Conservation (phyloP, 257 asterid genomes). For the Voacanga thouarsii region DNA sequence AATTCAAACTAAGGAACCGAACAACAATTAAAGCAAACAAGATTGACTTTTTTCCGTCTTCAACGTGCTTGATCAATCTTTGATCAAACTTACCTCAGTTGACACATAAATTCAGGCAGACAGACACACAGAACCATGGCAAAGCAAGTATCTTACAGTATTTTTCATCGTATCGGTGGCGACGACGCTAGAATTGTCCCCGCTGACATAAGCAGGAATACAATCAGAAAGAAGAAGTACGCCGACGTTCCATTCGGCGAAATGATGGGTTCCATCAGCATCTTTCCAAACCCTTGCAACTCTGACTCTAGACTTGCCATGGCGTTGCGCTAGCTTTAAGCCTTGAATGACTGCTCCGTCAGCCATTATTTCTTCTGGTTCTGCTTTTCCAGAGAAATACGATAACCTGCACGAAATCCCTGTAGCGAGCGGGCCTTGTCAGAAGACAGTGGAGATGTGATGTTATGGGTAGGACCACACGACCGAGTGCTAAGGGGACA, state of each 20-base stretch:
- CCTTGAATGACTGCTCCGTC: conserved; percentile 27
- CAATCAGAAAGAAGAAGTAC: conserved; percentile 91
- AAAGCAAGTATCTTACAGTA: conserved; percentile 43
- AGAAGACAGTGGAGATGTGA: too few species aligned
- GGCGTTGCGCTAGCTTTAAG: conserved; percentile 69
- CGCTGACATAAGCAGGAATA: conserved; percentile 61
- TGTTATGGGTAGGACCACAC: too few species aligned
- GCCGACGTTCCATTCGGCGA: conserved; percentile 84
- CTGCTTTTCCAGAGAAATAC: not conserved
- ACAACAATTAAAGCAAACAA: not conserved
- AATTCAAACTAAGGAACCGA: not conserved
- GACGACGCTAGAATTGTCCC: conserved; percentile 70
- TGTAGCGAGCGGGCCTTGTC: too few species aligned
- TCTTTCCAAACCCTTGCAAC: conserved; percentile 82
- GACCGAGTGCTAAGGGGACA: too few species aligned
- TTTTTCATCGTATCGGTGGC: conserved; percentile 98
- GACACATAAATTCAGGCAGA: not conserved
- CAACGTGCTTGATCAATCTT: not conserved
- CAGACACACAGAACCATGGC: not conserved
- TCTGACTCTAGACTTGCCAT: conserved; percentile 87
- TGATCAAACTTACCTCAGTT: not conserved
- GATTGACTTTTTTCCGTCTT: not conserved
- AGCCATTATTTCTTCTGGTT: conserved; percentile 1
- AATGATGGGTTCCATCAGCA: conserved; percentile 53
- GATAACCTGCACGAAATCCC: not conserved